Evolutionary conservation across 2,329 filamentous ascomycete genomes (phyloP).

Genomic region (Cryphonectria radicalis): DNA sequence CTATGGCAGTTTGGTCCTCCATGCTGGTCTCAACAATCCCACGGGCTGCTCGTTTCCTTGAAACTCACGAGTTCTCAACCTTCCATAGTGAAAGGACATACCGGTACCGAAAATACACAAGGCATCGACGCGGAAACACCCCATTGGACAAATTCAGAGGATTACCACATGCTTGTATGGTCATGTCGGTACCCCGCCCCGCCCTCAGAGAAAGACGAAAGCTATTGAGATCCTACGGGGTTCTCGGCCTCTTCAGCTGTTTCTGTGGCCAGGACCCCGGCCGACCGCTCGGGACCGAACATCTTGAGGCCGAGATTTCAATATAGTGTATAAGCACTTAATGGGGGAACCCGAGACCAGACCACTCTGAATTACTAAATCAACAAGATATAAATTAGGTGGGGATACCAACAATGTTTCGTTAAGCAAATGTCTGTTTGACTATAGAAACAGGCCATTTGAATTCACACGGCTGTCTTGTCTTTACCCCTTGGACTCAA

Average conservation of each 20-base stretch:
- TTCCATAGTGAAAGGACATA: neutral
- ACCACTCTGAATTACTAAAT: neutral
- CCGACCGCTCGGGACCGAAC: conserved; percentile 12
- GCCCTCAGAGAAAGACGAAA: neutral
- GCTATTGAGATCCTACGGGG: neutral
- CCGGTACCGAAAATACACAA: neutral
- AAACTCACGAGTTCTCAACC: neutral
- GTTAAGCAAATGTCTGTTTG: neutral
- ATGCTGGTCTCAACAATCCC: neutral
- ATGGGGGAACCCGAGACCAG: neutral
- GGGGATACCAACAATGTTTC: neutral
- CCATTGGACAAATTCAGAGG: neutral
- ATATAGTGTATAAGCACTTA: neutral
- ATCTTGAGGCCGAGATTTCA: neutral
- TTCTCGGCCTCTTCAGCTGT: conserved; percentile 3
- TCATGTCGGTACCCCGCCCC: neutral
- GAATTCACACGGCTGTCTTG: neutral
- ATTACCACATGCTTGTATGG: neutral
- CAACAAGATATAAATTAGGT: neutral
- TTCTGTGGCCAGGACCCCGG: neutral
- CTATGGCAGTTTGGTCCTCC: neutral
- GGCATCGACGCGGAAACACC: neutral
- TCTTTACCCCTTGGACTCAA: neutral
- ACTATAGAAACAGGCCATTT: neutral
- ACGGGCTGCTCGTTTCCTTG: neutral